phyloP scores from a whole-genome alignment of 1,139 yeast species.

The Blastobotrys apis region DNA sequence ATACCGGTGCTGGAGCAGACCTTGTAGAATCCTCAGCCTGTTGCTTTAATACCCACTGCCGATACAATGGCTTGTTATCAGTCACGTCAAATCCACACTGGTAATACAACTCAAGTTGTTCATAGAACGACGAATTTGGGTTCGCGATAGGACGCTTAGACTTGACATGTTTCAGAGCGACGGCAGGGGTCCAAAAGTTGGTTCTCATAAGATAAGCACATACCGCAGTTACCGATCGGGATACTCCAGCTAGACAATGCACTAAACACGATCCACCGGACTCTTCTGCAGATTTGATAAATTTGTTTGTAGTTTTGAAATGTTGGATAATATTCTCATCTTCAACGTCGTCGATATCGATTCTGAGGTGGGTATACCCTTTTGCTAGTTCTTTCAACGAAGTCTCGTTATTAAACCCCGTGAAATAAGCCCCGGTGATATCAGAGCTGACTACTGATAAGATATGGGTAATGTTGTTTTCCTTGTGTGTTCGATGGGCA shows the following conservation, averaged over 20 bases:
- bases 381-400: conserved; percentile 38
- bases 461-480: conserved; percentile 54
- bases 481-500: conserved; percentile 27
- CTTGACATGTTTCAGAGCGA: conserved; percentile 68
- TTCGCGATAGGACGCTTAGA: conserved; percentile 54
- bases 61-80: conserved; percentile 42
- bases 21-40: conserved; percentile 30
- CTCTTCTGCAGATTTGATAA: conserved; percentile 59
- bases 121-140: conserved; percentile 76
- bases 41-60: conserved; percentile 48
- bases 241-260: conserved; percentile 73
- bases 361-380: conserved; percentile 54
- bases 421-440: conserved; percentile 14
- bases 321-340: conserved; percentile 60
- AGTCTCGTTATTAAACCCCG: conserved; percentile 2
- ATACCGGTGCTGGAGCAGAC: conserved; percentile 6
- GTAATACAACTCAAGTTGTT: conserved; percentile 64
- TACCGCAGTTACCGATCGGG: conserved; percentile 70
- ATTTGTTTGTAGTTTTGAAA: conserved; percentile 56
- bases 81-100: conserved; percentile 43
- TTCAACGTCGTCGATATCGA: conserved; percentile 63
- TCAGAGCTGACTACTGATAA: conserved; percentile 49
- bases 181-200: conserved; percentile 53
- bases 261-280: conserved; percentile 33
- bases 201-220: conserved; percentile 78